Evolutionary conservation across 805 yeast species (phyloP), one percentile per base, ranked within the genome.

Genomic region (Yarrowia bubula): DNA sequence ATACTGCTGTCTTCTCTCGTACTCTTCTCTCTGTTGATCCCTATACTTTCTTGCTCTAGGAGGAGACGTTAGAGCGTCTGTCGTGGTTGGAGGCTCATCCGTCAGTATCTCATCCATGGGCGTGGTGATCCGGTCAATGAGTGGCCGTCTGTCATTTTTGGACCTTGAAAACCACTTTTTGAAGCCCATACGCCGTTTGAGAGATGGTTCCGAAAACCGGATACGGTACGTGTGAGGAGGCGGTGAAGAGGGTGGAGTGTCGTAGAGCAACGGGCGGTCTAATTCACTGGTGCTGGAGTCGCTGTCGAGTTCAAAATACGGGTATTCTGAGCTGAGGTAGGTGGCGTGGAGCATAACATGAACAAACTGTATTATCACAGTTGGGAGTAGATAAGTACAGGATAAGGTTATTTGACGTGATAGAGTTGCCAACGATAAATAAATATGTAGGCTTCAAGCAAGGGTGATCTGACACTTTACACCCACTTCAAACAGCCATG

Each of bases 31-130:
- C 28, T 55, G 61, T 8, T 41, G 37, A 4, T 55, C 47, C 39
- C 61, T 28, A 31, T 55, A 55, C 33, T 39, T 39, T 15, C 61
- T 28, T 4, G 31, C 61, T 0, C 47, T 15, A 9, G 47, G 47
- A 41, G 61, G 61, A 10, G 47, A 55, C 8, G 38, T 39, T 9
- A 41, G 11, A 8, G 47, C 46, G 14, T 55, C 61, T n/a, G 61
- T 55, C 6, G 47, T 41, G 1, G 47, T 41, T 17, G 61, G 61
- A 1, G 47, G 46, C 15, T 55, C 61, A 14, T 55, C 61, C 8
- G 47, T 55, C 13, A 55, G 15, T 17, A 55, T 41, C 47, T 55
- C 61, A 15, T 55, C 61, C 38, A 28, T 55, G 61, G 61, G 61
- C 14, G 61, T 55, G 17, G 61, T 39, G 15, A 55, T 41, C 6